Conservation (phyloP, 169 alveolate genomes). For the Plasmodium blacklocki region DNA sequence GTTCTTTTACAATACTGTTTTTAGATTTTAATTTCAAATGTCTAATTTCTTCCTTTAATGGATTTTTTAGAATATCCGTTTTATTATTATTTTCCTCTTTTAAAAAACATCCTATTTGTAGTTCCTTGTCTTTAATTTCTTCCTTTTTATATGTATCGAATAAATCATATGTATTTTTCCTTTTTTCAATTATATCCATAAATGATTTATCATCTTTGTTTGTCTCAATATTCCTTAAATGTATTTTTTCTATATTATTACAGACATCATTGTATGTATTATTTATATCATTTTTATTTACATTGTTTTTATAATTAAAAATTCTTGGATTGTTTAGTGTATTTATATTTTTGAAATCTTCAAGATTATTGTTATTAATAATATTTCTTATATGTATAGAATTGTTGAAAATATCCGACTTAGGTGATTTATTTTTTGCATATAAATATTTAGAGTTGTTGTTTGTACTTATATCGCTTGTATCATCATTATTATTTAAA, state of each 20-base stretch:
- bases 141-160: slow-evolving; percentile 1
- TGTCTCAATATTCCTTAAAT: not conserved
- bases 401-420: not conserved
- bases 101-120: slow-evolving; percentile 3
- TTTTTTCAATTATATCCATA: not conserved
- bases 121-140: slow-evolving; percentile 16
- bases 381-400: not conserved
- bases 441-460: not conserved
- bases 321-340: not conserved
- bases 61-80: not conserved
- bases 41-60: slow-evolving; percentile 7
- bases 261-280: not conserved
- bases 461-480: not conserved
- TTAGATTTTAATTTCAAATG: too few relatives aligned
- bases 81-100: slow-evolving; percentile 6
- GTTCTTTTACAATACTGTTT: too few relatives aligned
- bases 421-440: not conserved
- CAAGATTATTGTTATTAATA: not conserved
- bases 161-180: not conserved
- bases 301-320: not conserved
- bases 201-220: not conserved
- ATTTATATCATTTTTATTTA: not conserved
- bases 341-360: not conserved
- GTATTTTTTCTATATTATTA: not conserved
- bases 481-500: not conserved